Conservation (phyloP, 2,329 filamentous ascomycete genomes). For the Xylariaceae sp. region DNA sequence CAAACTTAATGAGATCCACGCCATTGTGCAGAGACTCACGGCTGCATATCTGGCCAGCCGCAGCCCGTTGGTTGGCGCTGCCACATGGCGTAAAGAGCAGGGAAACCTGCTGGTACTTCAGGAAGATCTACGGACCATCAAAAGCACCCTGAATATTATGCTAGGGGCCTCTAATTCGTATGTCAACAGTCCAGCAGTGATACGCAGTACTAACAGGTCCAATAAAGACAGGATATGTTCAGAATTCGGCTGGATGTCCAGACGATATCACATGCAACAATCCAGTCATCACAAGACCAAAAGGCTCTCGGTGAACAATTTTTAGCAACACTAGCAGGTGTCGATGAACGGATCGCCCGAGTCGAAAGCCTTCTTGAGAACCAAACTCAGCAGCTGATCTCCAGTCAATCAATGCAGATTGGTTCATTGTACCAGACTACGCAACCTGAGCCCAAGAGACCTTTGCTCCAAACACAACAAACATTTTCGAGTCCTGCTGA, state of each 20-base stretch:
- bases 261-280: conserved; percentile 24
- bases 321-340: conserved; percentile 17
- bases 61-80: conserved; percentile 12
- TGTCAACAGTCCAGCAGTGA: background rate
- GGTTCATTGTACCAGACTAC: conserved; percentile 20
- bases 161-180: conserved; percentile 31
- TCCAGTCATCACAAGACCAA: conserved; percentile 19
- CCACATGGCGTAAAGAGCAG: conserved; percentile 23
- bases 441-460: background rate
- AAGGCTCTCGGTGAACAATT: conserved; percentile 22
- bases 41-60: conserved; percentile 15
- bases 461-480: background rate
- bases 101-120: conserved; percentile 25
- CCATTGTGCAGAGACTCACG: conserved; percentile 20
- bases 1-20: conserved; percentile 27
- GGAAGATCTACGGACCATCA: conserved; percentile 26
- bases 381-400: conserved; percentile 24
- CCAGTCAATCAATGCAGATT: conserved; percentile 25
- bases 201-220: background rate
- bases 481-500: background rate
- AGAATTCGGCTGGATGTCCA: conserved; percentile 23
- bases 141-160: conserved; percentile 29
- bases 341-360: conserved; percentile 26
- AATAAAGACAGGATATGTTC: conserved; percentile 25
- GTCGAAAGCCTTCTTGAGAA: conserved; percentile 25